Evolutionary conservation across 2,329 filamentous ascomycete genomes (phyloP).

Genomic region (Penicillium griseofulvum): DNA sequence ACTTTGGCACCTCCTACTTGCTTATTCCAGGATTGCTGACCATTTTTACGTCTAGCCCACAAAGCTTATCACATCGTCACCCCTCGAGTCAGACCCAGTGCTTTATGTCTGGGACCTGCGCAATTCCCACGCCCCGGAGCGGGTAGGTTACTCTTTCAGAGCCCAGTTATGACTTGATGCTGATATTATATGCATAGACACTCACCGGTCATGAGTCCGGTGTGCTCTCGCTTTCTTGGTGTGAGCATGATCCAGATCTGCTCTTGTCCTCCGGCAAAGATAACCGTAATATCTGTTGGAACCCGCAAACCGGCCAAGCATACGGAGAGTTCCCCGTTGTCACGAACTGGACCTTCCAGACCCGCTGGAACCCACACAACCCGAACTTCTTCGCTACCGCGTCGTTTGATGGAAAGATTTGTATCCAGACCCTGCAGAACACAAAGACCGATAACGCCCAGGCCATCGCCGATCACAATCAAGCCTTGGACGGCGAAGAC

Average conservation of each 20-base stretch:
- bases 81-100: slow-evolving; percentile 81
- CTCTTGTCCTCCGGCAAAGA: slow-evolving; percentile 94
- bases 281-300: slow-evolving; percentile 94
- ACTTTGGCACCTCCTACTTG: not conserved
- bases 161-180: not conserved
- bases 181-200: slow-evolving; percentile 50
- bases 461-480: slow-evolving; percentile 60
- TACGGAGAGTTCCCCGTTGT: slow-evolving; percentile 94
- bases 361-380: slow-evolving; percentile 89
- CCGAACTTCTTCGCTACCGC: slow-evolving; percentile 90
- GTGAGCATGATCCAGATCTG: slow-evolving; percentile 81
- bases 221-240: slow-evolving; percentile 93
- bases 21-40: not conserved
- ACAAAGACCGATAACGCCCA: slow-evolving; percentile 72
- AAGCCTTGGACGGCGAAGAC: slow-evolving; percentile 81
- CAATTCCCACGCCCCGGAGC: slow-evolving; percentile 91
- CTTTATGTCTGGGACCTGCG: slow-evolving; percentile 93
- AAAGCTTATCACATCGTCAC: slow-evolving; percentile 87
- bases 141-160: slow-evolving; percentile 34
- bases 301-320: slow-evolving; percentile 81
- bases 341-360: slow-evolving; percentile 99
- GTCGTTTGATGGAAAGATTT: slow-evolving; percentile 95
- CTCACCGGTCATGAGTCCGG: slow-evolving; percentile 92
- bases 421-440: slow-evolving; percentile 89
- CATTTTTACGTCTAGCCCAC: slow-evolving; percentile 58